These are phyloP conservation scores for Salvia hispanica DNA, from an alignment of 257 asterid genomes.

Conservation along the genomic window DNA sequence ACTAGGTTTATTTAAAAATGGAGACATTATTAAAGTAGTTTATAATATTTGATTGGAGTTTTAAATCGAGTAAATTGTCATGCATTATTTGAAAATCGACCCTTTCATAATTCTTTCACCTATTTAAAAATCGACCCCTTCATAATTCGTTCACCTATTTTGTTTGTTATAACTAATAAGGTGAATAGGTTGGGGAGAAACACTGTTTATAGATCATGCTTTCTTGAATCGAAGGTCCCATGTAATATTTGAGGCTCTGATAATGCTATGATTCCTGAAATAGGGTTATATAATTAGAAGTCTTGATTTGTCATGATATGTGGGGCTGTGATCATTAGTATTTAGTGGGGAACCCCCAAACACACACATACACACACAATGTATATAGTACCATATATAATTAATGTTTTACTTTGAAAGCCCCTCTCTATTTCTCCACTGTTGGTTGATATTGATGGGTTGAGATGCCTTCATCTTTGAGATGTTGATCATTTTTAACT, in stretches of 20 bases:
- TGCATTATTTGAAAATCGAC: no score
- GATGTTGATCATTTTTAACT: slow-evolving; percentile 31
- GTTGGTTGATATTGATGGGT: slow-evolving; percentile 43
- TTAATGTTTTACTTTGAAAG: slow-evolving; percentile 22
- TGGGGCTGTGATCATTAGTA: slow-evolving; percentile 24
- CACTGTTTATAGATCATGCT: slow-evolving; percentile 37
- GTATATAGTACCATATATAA: not conserved
- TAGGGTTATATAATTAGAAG: slow-evolving; percentile 34
- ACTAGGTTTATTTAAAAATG: no score
- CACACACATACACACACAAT: slow-evolving; percentile 9
- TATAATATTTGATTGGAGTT: no score
- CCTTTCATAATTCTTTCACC: not conserved
- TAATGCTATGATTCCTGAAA: slow-evolving; percentile 51
- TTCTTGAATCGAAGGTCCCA: slow-evolving; percentile 43
- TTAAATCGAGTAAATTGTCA: no score
- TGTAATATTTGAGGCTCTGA: slow-evolving; percentile 30
- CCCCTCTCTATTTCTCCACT: slow-evolving; percentile 25
- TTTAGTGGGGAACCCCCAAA: slow-evolving; percentile 39
- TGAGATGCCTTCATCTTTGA: slow-evolving; percentile 26
- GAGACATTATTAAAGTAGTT: no score
- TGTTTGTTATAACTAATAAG: not conserved
- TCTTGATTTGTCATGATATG: slow-evolving; percentile 44
- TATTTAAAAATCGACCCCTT: not conserved
- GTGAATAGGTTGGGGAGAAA: slow-evolving; percentile 10
- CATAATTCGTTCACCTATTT: not conserved